Evolutionary conservation across 2,329 filamentous ascomycete species (phyloP).

Genomic region (Talaromyces piceae): DNA sequence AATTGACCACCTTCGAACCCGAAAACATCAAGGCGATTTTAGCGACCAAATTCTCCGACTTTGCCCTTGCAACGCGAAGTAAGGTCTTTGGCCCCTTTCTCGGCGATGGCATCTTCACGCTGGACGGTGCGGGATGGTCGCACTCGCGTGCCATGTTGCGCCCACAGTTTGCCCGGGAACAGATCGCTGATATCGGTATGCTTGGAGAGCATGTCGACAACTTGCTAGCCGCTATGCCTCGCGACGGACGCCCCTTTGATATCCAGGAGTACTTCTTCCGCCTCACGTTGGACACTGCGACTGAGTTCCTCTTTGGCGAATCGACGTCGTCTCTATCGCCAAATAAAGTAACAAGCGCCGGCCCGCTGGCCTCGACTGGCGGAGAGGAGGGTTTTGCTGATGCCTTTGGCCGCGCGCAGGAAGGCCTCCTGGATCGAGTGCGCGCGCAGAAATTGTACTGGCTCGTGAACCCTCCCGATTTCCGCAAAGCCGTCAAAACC

Average conservation of each 20-base stretch:
- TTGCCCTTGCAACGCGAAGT: conserved; percentile 69
- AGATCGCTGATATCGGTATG: conserved; percentile 66
- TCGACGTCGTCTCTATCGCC: conserved; percentile 53
- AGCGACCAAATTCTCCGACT: conserved; percentile 75
- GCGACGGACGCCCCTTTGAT: conserved; percentile 49
- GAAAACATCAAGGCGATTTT: conserved; percentile 77
- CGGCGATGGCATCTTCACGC: conserved; percentile 52
- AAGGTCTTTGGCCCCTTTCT: conserved; percentile 50
- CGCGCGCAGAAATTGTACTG: conserved; percentile 30
- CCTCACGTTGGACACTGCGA: conserved; percentile 74
- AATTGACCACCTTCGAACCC: conserved; percentile 27
- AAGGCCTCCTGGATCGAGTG: conserved; percentile 23
- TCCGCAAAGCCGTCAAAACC: conserved; percentile 31
- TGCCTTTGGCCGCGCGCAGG: conserved; percentile 29
- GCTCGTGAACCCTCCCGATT: conserved; percentile 33
- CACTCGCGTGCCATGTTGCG: conserved; percentile 69
- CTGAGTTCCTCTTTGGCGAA: conserved; percentile 75
- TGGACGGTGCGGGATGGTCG: conserved; percentile 73
- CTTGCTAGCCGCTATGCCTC: conserved; percentile 56
- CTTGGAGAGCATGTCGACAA: conserved; percentile 72
- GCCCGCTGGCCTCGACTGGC: conserved; percentile 41
- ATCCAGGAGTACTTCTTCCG: conserved; percentile 72
- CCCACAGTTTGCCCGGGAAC: conserved; percentile 79
- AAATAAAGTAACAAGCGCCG: conserved; percentile 30
- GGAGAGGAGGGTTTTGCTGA: conserved; percentile 29